Percentiles rank a stretch among this genome's conserved stretches.
Evolutionary conservation across 2,329 filamentous ascomycete species (phyloP).

Genomic region (Colletotrichum sp.): DNA sequence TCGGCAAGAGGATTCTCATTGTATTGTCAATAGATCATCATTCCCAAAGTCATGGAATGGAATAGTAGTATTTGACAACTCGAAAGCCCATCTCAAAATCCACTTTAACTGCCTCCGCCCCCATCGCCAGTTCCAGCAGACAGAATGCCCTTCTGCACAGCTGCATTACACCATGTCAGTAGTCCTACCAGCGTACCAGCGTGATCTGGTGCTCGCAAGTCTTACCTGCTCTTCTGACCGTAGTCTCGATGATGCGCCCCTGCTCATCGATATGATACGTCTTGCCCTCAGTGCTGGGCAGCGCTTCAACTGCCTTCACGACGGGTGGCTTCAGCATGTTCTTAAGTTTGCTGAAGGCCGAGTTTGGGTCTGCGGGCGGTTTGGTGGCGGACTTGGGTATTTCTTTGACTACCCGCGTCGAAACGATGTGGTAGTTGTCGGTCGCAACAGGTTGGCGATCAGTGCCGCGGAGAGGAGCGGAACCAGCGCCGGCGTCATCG

Average conservation of each 20-base stretch:
- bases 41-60: not conserved
- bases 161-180: not conserved
- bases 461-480: not conserved
- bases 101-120: not conserved
- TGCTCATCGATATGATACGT: constrained; percentile 19
- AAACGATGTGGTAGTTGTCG: constrained; percentile 14
- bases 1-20: not conserved
- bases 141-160: not conserved
- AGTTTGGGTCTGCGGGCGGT: not conserved
- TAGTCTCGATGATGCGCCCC: constrained; percentile 17
- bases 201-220: accelerated
- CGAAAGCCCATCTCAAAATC: not conserved
- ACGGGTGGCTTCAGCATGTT: constrained; percentile 16
- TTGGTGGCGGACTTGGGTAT: constrained; percentile 7
- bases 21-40: not conserved
- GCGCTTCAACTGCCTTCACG: constrained; percentile 11
- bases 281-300: constrained; percentile 18
- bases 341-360: constrained; percentile 7
- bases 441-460: not conserved
- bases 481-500: not conserved
- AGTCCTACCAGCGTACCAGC: not conserved
- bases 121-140: not conserved
- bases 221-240: constrained; percentile 8
- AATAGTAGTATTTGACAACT: accelerated
- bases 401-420: constrained; percentile 15